These are phyloP conservation scores for Phaeosphaeria sp. DNA, from an alignment of 2,329 filamentous ascomycete genomes.

Conservation along the genomic window DNA sequence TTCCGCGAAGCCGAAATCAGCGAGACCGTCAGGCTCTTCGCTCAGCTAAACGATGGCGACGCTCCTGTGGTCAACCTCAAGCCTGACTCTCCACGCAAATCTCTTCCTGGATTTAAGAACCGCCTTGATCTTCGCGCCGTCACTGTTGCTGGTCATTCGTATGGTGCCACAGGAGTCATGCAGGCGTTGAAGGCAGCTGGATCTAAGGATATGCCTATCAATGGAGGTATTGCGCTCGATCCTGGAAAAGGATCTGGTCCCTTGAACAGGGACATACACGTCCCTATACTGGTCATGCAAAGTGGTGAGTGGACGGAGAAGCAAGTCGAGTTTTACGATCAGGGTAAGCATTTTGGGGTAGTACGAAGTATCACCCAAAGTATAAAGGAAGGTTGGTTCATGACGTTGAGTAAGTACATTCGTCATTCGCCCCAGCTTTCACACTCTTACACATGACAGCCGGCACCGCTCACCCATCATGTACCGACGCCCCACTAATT, in stretches of 20 bases:
- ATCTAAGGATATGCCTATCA: slow-evolving; percentile 54
- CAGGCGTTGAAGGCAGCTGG: slow-evolving; percentile 63
- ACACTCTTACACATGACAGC: slow-evolving; percentile 14
- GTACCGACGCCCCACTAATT: slow-evolving; percentile 71
- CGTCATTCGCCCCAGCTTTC: not conserved
- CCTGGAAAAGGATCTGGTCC: slow-evolving; percentile 70
- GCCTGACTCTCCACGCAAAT: slow-evolving; percentile 57
- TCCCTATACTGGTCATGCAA: slow-evolving; percentile 68
- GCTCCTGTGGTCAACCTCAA: slow-evolving; percentile 49
- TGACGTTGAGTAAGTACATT: slow-evolving; percentile 44
- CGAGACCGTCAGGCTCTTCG: slow-evolving; percentile 53
- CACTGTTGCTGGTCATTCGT: slow-evolving; percentile 68
- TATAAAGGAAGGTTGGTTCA: slow-evolving; percentile 56
- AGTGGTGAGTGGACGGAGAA: slow-evolving; percentile 69
- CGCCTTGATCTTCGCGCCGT: slow-evolving; percentile 63
- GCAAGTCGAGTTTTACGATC: slow-evolving; percentile 65
- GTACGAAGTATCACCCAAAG: slow-evolving; percentile 63
- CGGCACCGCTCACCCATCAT: slow-evolving; percentile 63
- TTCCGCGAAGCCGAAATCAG: slow-evolving; percentile 55
- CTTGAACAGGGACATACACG: slow-evolving; percentile 64
- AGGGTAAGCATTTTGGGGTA: slow-evolving; percentile 67
- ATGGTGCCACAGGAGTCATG: slow-evolving; percentile 69
- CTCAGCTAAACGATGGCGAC: slow-evolving; percentile 48
- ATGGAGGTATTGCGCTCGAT: slow-evolving; percentile 67
- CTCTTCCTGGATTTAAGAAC: slow-evolving; percentile 56